Evolutionary conservation across 306 rosid species (phyloP).

Genomic region (Cercis canadensis): DNA sequence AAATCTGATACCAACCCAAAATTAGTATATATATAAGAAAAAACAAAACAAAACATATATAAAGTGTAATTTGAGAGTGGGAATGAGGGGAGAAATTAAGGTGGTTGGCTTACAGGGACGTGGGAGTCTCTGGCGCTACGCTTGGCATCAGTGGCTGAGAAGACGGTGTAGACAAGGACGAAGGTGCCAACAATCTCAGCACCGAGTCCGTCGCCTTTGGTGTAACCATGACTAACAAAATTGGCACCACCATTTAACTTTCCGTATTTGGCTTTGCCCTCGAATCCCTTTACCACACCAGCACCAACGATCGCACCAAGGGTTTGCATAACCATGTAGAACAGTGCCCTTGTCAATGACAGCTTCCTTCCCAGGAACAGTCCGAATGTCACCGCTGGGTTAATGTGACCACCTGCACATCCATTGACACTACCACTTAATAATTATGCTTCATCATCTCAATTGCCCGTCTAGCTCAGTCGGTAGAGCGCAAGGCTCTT

Average conservation of each 20-base stretch:
- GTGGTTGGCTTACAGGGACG: slow-evolving; percentile 51
- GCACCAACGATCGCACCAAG: slow-evolving; percentile 58
- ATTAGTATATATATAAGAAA: no score
- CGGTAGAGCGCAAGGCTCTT: background rate
- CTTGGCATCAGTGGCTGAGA: slow-evolving; percentile 64
- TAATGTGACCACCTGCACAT: slow-evolving; percentile 56
- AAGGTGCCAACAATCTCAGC: slow-evolving; percentile 62
- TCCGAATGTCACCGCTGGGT: slow-evolving; percentile 59
- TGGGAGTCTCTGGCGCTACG: slow-evolving; percentile 64
- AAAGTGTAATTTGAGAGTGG: no score
- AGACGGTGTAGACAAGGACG: slow-evolving; percentile 61
- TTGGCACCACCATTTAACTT: slow-evolving; percentile 37
- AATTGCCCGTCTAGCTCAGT: slow-evolving; percentile 7
- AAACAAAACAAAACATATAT: no score
- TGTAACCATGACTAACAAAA: slow-evolving; percentile 46
- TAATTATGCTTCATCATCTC: background rate
- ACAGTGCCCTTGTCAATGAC: slow-evolving; percentile 46
- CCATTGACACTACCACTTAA: background rate
- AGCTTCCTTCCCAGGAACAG: slow-evolving; percentile 53
- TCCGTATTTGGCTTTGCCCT: slow-evolving; percentile 38
- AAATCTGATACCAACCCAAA: slow-evolving; percentile 32
- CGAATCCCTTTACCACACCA: slow-evolving; percentile 61
- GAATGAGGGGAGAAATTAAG: no score
- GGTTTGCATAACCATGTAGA: slow-evolving; percentile 59
- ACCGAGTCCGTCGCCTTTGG: slow-evolving; percentile 61